Evolutionary conservation across 139 green algal species (phyloP).

Genomic region (Coccomyxa sp.): DNA sequence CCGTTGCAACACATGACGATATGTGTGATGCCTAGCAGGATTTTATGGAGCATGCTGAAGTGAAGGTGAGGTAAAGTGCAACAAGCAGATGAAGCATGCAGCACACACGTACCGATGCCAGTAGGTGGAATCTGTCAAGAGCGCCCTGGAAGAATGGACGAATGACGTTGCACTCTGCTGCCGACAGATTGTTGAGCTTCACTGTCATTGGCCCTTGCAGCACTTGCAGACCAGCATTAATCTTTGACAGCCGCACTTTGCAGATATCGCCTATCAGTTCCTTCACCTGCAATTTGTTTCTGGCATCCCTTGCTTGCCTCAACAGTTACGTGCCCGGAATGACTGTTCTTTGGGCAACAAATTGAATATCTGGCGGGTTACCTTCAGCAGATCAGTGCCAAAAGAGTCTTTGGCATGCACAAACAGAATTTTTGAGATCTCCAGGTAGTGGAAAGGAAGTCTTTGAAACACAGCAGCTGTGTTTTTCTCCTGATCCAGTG

Average conservation of each 20-base stretch:
- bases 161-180: constrained; percentile 81
- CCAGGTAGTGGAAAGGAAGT: constrained; percentile 74
- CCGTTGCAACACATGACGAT: no score
- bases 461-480: constrained; percentile 57
- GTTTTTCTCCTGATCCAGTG: constrained; percentile 53
- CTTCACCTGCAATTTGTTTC: constrained; percentile 39
- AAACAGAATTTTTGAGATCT: constrained; percentile 36
- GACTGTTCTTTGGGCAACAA: background rate
- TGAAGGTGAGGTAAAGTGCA: no score
- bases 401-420: constrained; percentile 45
- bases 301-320: background rate
- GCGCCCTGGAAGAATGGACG: constrained; percentile 60
- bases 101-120: constrained; percentile 33
- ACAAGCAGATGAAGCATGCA: no score
- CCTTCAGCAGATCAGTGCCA: background rate
- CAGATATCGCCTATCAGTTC: constrained; percentile 66
- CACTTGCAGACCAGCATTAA: constrained; percentile 64
- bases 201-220: constrained; percentile 68
- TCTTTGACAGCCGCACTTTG: constrained; percentile 74
- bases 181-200: constrained; percentile 80
- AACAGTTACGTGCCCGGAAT: background rate
- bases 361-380: background rate
- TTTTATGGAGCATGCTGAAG: no score
- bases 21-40: no score
- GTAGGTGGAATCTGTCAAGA: constrained; percentile 52